These are phyloP conservation scores for Coniella vitis DNA, from an alignment of 2,329 filamentous ascomycete species.

Conservation along the genomic window DNA sequence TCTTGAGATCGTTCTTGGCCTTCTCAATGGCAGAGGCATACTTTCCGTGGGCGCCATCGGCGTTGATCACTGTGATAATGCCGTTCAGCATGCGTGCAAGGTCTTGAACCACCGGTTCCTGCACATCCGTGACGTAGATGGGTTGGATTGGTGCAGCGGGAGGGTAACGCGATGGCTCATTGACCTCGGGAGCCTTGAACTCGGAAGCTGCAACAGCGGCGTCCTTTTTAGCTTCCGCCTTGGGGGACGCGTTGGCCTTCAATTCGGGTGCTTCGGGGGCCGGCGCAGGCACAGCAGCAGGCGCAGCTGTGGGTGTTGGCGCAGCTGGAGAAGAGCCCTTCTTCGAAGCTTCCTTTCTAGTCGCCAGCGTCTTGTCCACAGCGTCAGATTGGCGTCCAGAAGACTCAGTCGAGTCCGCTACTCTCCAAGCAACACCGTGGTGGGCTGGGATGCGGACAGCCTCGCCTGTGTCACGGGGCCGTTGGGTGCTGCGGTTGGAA, in stretches of 20 bases:
- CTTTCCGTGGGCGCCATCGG: conserved; percentile 69
- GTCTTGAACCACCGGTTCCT: conserved; percentile 85
- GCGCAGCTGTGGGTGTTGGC: neutral
- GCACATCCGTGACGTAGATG: conserved; percentile 65
- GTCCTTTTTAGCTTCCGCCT: conserved; percentile 23
- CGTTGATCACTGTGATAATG: conserved; percentile 88
- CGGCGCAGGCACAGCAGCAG: neutral
- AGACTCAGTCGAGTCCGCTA: conserved; percentile 54
- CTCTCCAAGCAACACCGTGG: conserved; percentile 77
- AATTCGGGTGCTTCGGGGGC: conserved; percentile 22
- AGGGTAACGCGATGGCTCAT: conserved; percentile 58
- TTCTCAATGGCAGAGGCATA: conserved; percentile 74
- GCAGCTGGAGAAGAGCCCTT: conserved; percentile 22
- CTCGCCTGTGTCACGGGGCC: conserved; percentile 51
- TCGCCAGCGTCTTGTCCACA: conserved; percentile 28
- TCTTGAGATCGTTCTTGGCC: conserved; percentile 75
- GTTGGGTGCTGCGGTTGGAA: conserved; percentile 38
- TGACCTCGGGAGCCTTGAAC: conserved; percentile 54
- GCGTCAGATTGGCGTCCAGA: conserved; percentile 58
- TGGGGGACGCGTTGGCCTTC: conserved; percentile 21
- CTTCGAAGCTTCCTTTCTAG: conserved; percentile 23
- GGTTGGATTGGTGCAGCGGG: conserved; percentile 69
- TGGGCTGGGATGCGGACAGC: conserved; percentile 78
- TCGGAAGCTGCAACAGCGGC: conserved; percentile 24
- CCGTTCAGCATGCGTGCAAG: conserved; percentile 94